These are phyloP conservation scores for Termitomyces heimii DNA, from an alignment of 768 basidiomycete genomes.

Conservation along the genomic window DNA sequence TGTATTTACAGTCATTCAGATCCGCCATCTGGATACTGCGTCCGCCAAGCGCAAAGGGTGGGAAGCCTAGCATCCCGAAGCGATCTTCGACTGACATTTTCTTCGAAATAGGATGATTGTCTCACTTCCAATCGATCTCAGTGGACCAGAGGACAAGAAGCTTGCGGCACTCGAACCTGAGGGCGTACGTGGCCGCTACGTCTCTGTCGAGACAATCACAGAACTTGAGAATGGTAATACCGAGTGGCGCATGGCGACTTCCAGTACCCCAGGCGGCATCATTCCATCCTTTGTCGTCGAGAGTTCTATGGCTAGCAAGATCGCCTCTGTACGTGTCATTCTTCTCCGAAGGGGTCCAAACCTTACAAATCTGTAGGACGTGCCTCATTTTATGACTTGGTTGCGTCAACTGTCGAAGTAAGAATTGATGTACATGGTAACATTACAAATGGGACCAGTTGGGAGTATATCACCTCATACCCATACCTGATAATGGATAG, in stretches of 20 bases:
- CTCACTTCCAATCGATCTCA: slow-evolving; percentile 66
- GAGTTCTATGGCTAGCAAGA: slow-evolving; percentile 52
- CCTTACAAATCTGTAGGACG: slow-evolving; percentile 41
- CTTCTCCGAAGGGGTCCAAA: neutral
- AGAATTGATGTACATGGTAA: neutral
- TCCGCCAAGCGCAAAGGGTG: slow-evolving; percentile 53
- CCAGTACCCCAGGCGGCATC: slow-evolving; percentile 62
- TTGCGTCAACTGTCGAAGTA: slow-evolving; percentile 30
- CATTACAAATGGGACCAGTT: neutral
- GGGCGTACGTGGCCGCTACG: slow-evolving; percentile 62
- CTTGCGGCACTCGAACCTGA: slow-evolving; percentile 57
- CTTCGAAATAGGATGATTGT: slow-evolving; percentile 34
- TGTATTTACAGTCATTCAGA: slow-evolving; percentile 70
- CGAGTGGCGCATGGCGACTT: slow-evolving; percentile 81
- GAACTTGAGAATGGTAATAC: slow-evolving; percentile 58
- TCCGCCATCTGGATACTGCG: slow-evolving; percentile 43
- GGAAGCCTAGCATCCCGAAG: slow-evolving; percentile 14
- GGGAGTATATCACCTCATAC: neutral
- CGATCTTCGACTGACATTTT: neutral
- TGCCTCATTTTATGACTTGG: slow-evolving; percentile 70
- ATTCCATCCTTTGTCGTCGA: slow-evolving; percentile 65
- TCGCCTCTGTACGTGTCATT: slow-evolving; percentile 44
- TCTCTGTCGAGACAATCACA: slow-evolving; percentile 58
- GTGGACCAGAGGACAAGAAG: slow-evolving; percentile 41
- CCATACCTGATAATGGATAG: neutral